Evolutionary conservation across 2,329 filamentous ascomycete species (phyloP).

Genomic region (Escovopsis weberi): DNA sequence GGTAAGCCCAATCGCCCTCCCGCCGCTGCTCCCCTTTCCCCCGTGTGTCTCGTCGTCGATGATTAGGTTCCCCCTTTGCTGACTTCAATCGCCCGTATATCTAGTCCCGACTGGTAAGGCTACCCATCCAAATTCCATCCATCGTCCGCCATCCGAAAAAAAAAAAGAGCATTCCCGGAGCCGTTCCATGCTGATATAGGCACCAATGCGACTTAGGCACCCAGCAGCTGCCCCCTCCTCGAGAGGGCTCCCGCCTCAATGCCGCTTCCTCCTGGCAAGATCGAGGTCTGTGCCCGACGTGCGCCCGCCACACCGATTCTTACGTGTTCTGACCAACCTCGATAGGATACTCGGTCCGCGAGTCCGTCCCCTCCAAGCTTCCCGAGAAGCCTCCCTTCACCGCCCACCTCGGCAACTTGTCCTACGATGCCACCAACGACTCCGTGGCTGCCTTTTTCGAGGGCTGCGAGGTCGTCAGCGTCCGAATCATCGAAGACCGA

Average conservation of each 20-base stretch:
- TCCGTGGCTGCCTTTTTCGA: slow-evolving; percentile 77
- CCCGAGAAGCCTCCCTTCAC: slow-evolving; percentile 90
- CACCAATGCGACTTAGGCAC: slow-evolving; percentile 27
- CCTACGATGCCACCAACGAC: slow-evolving; percentile 78
- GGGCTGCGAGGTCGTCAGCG: slow-evolving; percentile 72
- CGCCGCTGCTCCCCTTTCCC: slow-evolving; percentile 4
- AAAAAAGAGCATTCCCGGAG: too few species aligned
- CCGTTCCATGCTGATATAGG: too few species aligned
- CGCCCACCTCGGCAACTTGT: slow-evolving; percentile 89
- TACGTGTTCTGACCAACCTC: slow-evolving; percentile 8
- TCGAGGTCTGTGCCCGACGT: slow-evolving; percentile 20
- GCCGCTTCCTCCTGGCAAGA: slow-evolving; percentile 27
- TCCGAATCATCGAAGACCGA: slow-evolving; percentile 94
- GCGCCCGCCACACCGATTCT: not conserved
- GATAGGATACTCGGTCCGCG: slow-evolving; percentile 47
- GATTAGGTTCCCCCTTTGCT: slow-evolving; percentile 8
- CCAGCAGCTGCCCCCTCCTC: slow-evolving; percentile 35
- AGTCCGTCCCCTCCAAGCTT: slow-evolving; percentile 57
- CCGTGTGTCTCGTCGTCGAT: not conserved
- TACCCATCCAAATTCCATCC: not conserved
- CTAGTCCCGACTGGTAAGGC: slow-evolving; percentile 22
- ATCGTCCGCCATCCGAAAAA: too few species aligned
- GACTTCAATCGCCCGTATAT: slow-evolving; percentile 8
- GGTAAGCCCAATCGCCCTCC: slow-evolving; percentile 36
- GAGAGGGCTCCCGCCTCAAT: slow-evolving; percentile 28